These are phyloP conservation scores for Haplosporangium sp. DNA, from an alignment of 371 early-diverging fungal species.

Conservation along the genomic window DNA sequence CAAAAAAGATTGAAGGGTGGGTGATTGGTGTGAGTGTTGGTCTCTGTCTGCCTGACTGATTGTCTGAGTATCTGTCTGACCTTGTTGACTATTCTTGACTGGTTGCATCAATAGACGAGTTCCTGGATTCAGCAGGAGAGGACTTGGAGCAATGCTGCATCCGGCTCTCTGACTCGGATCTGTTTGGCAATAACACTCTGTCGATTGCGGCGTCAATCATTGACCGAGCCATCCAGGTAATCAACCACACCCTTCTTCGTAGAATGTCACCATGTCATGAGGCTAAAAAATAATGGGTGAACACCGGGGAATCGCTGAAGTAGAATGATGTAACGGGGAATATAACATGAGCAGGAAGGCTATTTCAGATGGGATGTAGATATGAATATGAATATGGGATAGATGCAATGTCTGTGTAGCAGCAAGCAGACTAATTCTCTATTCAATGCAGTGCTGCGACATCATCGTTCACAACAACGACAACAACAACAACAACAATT, in stretches of 20 bases:
- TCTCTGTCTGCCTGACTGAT: not conserved
- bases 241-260: too few relatives aligned
- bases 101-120: constrained; percentile 58
- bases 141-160: constrained; percentile 71
- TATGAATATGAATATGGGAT: too few relatives aligned
- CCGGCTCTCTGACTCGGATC: constrained; percentile 71
- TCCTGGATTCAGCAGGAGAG: constrained; percentile 52
- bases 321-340: too few relatives aligned
- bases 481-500: too few relatives aligned
- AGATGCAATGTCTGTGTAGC: too few relatives aligned
- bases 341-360: too few relatives aligned
- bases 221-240: constrained; percentile 48
- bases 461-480: not conserved
- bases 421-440: not conserved
- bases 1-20: too few relatives aligned
- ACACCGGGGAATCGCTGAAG: too few relatives aligned
- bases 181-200: constrained; percentile 70
- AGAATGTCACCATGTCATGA: too few relatives aligned
- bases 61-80: not conserved
- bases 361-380: too few relatives aligned
- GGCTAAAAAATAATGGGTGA: too few relatives aligned
- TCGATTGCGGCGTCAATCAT: constrained; percentile 67
- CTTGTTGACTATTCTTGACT: not conserved
- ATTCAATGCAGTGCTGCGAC: not conserved
- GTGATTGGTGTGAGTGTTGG: not conserved